A percentile compares a stretch with the other conserved stretches of the same genome.
Conservation (phyloP, 352 stramenopile genomes). For the Pythium pectinolyticum region DNA sequence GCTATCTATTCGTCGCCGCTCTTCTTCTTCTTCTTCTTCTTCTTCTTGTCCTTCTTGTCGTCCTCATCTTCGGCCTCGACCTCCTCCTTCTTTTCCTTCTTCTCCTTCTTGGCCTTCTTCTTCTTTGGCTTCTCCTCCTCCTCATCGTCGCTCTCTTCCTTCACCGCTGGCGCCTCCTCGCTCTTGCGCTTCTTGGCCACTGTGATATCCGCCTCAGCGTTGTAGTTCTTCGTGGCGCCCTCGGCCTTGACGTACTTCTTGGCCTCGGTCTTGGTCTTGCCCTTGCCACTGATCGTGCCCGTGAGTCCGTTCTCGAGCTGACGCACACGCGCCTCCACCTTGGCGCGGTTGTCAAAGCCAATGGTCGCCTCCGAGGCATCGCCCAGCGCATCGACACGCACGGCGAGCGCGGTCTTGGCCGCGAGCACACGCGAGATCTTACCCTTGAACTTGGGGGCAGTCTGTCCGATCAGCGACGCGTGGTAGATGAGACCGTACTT, state of each 20-base stretch:
- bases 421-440: conserved; percentile 99
- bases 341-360: conserved; percentile 96
- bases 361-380: conserved; percentile 96
- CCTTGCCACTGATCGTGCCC: conserved; percentile 80
- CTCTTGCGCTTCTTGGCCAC: conserved; percentile 89
- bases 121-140: conserved; percentile 65
- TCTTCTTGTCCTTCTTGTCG: conserved; percentile 42
- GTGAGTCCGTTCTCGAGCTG: conserved; percentile 96
- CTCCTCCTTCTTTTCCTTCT: conserved; percentile 62
- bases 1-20: conserved; percentile 51
- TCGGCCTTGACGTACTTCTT: conserved; percentile 91
- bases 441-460: conserved; percentile 99
- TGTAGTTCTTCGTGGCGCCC: conserved; percentile 86
- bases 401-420: conserved; percentile 98
- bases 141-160: conserved; percentile 50
- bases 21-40: conserved; percentile 55
- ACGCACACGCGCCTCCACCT: conserved; percentile 97
- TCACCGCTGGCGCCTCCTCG: conserved; percentile 56
- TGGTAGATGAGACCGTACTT: conserved; percentile 99
- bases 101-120: conserved; percentile 45
- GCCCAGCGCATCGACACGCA: conserved; percentile 98
- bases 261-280: conserved; percentile 88
- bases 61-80: conserved; percentile 86
- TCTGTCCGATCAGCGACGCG: conserved; percentile 98
- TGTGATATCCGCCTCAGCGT: conserved; percentile 94